Conservation (phyloP, 495 filamentous ascomycete genomes). For the Penicillium antarcticum region DNA sequence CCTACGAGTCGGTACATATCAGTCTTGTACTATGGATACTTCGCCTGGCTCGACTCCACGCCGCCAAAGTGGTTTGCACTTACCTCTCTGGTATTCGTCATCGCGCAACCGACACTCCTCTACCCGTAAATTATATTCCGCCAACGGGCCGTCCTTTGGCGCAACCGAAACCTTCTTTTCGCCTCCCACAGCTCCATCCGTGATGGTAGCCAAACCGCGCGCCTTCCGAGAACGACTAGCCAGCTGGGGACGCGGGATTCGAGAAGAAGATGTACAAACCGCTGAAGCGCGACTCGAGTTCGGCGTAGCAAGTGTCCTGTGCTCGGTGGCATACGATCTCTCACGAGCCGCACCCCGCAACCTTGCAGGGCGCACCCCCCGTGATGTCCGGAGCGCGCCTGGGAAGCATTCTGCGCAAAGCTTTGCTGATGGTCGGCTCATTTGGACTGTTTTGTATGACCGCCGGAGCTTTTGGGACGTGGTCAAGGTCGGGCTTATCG, state of each 20-base stretch:
- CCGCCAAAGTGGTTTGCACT: slow-evolving; percentile 9
- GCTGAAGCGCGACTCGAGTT: not conserved
- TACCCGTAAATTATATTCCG: slow-evolving; percentile 84
- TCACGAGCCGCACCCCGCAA: slow-evolving; percentile 15
- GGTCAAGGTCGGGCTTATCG: not conserved
- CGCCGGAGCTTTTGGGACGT: slow-evolving; percentile 1
- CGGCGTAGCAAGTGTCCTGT: not conserved
- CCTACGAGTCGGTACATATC: slow-evolving; percentile 38
- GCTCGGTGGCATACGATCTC: slow-evolving; percentile 9
- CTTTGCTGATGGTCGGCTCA: slow-evolving; percentile 34
- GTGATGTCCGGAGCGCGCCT: slow-evolving; percentile 26
- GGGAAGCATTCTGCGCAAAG: slow-evolving; percentile 34
- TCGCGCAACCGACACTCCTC: slow-evolving; percentile 67
- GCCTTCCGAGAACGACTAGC: slow-evolving; percentile 5
- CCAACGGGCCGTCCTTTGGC: slow-evolving; percentile 62
- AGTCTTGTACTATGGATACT: not conserved
- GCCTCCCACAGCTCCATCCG: slow-evolving; percentile 9
- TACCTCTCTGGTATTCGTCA: slow-evolving; percentile 88
- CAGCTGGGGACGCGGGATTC: not conserved
- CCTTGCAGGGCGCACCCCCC: slow-evolving; percentile 15
- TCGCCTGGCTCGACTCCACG: not conserved
- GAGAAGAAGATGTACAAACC: not conserved
- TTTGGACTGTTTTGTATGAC: slow-evolving; percentile 6
- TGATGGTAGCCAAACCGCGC: slow-evolving; percentile 18
- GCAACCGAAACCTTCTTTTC: slow-evolving; percentile 3